Percentiles rank a stretch among this genome's conserved stretches.
phyloP scores from a whole-genome alignment of 1,139 yeast species.

The Meyerozyma smithsonii region DNA sequence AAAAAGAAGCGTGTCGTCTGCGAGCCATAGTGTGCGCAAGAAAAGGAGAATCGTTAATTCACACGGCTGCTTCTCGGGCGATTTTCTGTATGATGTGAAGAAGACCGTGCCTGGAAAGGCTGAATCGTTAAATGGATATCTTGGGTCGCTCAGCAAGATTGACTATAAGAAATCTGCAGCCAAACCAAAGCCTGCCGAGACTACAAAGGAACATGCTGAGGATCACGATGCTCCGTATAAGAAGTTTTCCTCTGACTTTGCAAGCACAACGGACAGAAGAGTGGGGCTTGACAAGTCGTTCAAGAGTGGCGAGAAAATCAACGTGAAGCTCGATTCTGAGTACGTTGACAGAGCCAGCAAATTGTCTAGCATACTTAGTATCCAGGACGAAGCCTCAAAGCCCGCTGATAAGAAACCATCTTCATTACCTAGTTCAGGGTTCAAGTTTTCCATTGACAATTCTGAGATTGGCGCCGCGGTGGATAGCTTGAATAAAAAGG shows the following conservation, averaged over 20 bases:
- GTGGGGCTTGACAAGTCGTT: constrained; percentile 18
- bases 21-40: constrained; percentile 5
- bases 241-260: neutral
- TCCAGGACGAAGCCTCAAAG: constrained; percentile 21
- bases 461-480: constrained; percentile 21
- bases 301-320: constrained; percentile 14
- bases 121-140: neutral
- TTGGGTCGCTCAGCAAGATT: neutral
- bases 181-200: neutral
- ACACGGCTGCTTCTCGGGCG: constrained; percentile 30
- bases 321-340: constrained; percentile 23
- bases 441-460: constrained; percentile 30
- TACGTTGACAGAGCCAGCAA: constrained; percentile 23
- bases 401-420: constrained; percentile 7
- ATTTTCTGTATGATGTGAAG: constrained; percentile 32
- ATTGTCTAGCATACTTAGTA: constrained; percentile 24
- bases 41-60: constrained; percentile 15
- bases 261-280: constrained; percentile 13
- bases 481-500: constrained; percentile 16
- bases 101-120: constrained; percentile 5
- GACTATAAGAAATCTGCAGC: neutral
- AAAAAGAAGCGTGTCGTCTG: constrained; percentile 5
- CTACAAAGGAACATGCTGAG: neutral
- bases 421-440: constrained; percentile 34
- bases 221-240: neutral